Evolutionary conservation across 129 eudicot genomes (phyloP).

Genomic region (Lactuca sativa): DNA sequence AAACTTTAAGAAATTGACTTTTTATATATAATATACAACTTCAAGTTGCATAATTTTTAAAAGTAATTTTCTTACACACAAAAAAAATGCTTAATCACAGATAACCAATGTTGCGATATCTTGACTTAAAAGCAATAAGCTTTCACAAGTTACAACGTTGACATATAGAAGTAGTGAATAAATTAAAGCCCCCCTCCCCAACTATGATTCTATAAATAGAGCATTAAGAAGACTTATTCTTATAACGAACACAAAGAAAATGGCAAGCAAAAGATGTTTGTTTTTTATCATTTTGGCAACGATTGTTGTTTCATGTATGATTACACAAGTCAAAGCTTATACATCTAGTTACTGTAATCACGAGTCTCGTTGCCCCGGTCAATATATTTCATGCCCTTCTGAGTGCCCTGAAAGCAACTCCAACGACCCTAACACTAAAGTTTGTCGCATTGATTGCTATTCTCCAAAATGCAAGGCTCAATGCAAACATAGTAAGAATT

Average conservation of each 20-base stretch:
- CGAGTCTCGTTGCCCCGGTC: slow-evolving; percentile 13
- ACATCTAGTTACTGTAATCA: slow-evolving; percentile 24
- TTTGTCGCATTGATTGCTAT: slow-evolving; percentile 44
- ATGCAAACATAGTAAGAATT: slow-evolving; percentile 24
- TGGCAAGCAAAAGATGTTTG: slow-evolving; percentile 16
- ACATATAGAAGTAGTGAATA: background rate
- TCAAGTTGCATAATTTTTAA: background rate
- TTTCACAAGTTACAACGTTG: slow-evolving; percentile 26
- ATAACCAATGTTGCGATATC: slow-evolving; percentile 12
- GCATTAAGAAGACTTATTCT: background rate
- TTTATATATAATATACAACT: background rate
- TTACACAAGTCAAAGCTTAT: slow-evolving; percentile 31
- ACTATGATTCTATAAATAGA: slow-evolving; percentile 17
- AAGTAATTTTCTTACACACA: no score
- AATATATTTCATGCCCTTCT: slow-evolving; percentile 33
- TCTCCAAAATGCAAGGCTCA: slow-evolving; percentile 43
- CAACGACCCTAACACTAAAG: slow-evolving; percentile 36
- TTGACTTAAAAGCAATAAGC: slow-evolving; percentile 24
- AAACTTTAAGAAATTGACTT: background rate
- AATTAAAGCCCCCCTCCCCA: background rate
- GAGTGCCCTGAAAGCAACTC: slow-evolving; percentile 45
- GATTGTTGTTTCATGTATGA: slow-evolving; percentile 20
- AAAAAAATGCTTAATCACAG: background rate
- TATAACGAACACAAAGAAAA: slow-evolving; percentile 6
- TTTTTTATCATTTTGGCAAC: slow-evolving; percentile 10